A percentile compares a stretch with the other conserved stretches of the same genome.
Conservation (phyloP, 2,329 filamentous ascomycete species). For the Fusarium graminum region DNA sequence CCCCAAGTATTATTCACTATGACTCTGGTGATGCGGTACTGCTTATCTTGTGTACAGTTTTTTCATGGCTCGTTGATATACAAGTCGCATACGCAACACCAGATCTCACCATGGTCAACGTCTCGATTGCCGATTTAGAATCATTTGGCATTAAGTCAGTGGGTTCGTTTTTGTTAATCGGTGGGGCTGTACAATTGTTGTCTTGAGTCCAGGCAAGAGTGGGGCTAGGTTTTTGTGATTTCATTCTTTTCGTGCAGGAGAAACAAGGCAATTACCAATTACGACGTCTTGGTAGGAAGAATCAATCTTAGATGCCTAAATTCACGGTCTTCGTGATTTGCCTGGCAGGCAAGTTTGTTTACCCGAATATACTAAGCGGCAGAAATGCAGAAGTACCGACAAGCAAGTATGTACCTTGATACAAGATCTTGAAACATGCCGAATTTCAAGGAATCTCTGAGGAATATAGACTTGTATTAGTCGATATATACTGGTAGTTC, state of each 20-base stretch:
- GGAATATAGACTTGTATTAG: too few relatives aligned
- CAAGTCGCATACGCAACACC: not conserved
- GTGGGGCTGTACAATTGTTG: slow-evolving; percentile 35
- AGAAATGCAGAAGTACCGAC: too few relatives aligned
- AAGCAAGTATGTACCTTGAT: too few relatives aligned
- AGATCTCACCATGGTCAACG: not conserved
- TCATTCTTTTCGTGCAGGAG: not conserved
- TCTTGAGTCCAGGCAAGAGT: slow-evolving; percentile 2
- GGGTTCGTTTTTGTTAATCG: slow-evolving; percentile 1
- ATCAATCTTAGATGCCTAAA: not conserved
- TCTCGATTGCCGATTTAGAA: slow-evolving; percentile 19
- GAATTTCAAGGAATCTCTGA: too few relatives aligned
- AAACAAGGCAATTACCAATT: too few relatives aligned
- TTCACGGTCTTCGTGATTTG: too few relatives aligned
- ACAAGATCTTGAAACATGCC: too few relatives aligned
- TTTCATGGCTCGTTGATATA: not conserved
- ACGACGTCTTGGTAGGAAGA: too few relatives aligned
- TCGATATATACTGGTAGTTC: too few relatives aligned
- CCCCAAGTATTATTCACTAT: not conserved
- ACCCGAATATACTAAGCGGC: too few relatives aligned
- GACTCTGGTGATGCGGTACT: not conserved
- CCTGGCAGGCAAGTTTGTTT: too few relatives aligned
- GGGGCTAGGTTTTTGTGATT: slow-evolving; percentile 1
- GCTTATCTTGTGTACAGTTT: not conserved
- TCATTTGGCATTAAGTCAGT: slow-evolving; percentile 8